A percentile compares a stretch with the other conserved stretches of the same genome.
Evolutionary conservation across 768 basidiomycete genomes (phyloP).

Genomic region (Pleurotus sapidus): DNA sequence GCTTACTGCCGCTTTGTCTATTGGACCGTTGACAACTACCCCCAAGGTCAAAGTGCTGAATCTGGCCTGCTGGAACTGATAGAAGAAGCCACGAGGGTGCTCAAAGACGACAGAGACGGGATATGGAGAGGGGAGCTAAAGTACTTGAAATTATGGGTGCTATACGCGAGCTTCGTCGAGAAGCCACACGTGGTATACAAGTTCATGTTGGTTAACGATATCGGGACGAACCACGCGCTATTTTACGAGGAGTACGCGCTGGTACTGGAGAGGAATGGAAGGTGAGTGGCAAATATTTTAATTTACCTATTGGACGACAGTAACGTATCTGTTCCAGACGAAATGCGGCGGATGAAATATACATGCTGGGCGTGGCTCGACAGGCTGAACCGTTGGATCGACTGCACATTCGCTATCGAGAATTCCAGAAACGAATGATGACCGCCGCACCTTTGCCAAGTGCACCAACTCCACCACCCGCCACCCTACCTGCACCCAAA

Average conservation of each 20-base stretch:
- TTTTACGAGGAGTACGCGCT: conserved; percentile 93
- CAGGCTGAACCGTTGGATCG: conserved; percentile 79
- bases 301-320: conserved; percentile 7
- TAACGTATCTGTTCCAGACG: conserved; percentile 43
- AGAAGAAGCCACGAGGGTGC: conserved; percentile 85
- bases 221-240: conserved; percentile 76
- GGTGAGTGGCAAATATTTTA: conserved; percentile 43
- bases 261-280: conserved; percentile 75
- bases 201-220: conserved; percentile 88
- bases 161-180: conserved; percentile 92
- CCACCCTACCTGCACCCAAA: conserved; percentile 29
- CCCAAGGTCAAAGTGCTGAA: conserved; percentile 86
- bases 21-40: conserved; percentile 94
- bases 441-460: conserved; percentile 35
- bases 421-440: conserved; percentile 94
- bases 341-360: conserved; percentile 86
- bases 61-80: conserved; percentile 90
- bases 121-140: conserved; percentile 77
- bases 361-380: conserved; percentile 84
- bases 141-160: conserved; percentile 92
- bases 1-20: conserved; percentile 83
- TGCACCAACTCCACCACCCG: conserved; percentile 30
- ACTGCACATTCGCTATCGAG: conserved; percentile 71
- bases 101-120: conserved; percentile 74
- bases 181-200: conserved; percentile 84